These are phyloP conservation scores for Odonthalia washingtoniensis DNA, from an alignment of 31 red algal species.

Conservation along the genomic window DNA sequence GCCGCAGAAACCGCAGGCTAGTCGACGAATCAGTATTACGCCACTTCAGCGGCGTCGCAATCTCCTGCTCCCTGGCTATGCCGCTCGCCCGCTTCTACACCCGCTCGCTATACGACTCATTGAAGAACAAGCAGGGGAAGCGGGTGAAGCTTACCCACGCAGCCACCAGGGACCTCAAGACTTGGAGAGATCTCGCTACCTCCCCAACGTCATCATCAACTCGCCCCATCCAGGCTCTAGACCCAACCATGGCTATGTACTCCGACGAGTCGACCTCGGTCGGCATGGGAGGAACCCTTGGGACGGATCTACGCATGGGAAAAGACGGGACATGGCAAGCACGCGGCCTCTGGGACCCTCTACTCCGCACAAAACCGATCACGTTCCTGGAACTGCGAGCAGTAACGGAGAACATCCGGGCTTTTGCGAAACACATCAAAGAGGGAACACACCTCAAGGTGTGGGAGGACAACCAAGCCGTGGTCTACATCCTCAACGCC, in stretches of 20 bases:
- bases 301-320: neutral
- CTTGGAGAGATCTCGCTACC: neutral
- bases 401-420: neutral
- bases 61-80: constrained; percentile 34
- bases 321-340: constrained; percentile 27
- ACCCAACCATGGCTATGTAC: neutral
- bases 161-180: constrained; percentile 24
- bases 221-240: neutral
- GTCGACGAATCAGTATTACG: neutral
- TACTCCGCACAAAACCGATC: constrained; percentile 8
- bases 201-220: neutral
- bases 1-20: neutral
- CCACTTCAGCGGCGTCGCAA: neutral
- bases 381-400: constrained; percentile 40
- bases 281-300: constrained; percentile 17
- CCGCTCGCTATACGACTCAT: constrained; percentile 7
- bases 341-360: constrained; percentile 18
- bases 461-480: constrained; percentile 44
- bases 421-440: neutral
- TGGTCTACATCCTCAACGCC: constrained; percentile 36
- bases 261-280: constrained; percentile 16
- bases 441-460: neutral
- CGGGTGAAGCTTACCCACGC: neutral
- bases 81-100: constrained; percentile 50
- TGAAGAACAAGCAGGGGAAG: neutral